A percentile compares a stretch with the other conserved stretches of the same genome.
Evolutionary conservation across 768 basidiomycete species (phyloP).

Genomic region (Lactarius pseudohatsudake): DNA sequence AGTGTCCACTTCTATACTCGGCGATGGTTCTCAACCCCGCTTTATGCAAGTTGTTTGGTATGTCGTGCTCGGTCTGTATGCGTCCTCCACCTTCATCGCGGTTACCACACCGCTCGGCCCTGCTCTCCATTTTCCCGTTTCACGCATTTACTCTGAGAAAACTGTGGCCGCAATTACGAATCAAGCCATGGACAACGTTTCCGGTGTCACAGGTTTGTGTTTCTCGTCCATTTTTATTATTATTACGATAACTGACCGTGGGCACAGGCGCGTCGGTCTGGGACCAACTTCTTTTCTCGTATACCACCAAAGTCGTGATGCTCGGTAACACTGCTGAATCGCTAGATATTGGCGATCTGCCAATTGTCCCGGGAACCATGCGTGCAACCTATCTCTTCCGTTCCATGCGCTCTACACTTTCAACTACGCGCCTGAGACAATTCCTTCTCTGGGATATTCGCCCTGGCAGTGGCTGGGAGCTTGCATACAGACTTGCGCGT

Average conservation of each 20-base stretch:
- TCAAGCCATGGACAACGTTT: conserved; percentile 71
- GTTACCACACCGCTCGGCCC: conserved; percentile 69
- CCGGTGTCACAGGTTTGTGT: conserved; percentile 52
- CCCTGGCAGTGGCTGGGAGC: conserved; percentile 62
- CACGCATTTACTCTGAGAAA: conserved; percentile 73
- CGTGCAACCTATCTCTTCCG: conserved; percentile 62
- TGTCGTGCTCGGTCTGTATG: conserved; percentile 50
- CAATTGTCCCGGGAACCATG: conserved; percentile 73
- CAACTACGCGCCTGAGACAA: conserved; percentile 45
- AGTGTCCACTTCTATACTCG: conserved; percentile 30
- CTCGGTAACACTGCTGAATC: conserved; percentile 72
- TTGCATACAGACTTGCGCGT: conserved; percentile 59
- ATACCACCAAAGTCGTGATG: conserved; percentile 85
- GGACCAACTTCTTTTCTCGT: conserved; percentile 75
- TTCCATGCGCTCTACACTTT: conserved; percentile 61
- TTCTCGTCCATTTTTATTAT: not conserved
- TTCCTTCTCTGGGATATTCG: conserved; percentile 59
- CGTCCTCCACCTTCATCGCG: conserved; percentile 43
- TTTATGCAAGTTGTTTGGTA: conserved; percentile 48
- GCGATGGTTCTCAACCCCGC: conserved; percentile 28
- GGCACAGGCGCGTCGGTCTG: conserved; percentile 55
- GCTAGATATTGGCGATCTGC: conserved; percentile 86
- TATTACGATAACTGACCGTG: not conserved
- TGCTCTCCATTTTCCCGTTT: conserved; percentile 67
- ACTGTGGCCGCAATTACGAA: conserved; percentile 59